Base-by-base conservation (phyloP, 495 filamentous ascomycete species). In the Penicillium silybi region DNA sequence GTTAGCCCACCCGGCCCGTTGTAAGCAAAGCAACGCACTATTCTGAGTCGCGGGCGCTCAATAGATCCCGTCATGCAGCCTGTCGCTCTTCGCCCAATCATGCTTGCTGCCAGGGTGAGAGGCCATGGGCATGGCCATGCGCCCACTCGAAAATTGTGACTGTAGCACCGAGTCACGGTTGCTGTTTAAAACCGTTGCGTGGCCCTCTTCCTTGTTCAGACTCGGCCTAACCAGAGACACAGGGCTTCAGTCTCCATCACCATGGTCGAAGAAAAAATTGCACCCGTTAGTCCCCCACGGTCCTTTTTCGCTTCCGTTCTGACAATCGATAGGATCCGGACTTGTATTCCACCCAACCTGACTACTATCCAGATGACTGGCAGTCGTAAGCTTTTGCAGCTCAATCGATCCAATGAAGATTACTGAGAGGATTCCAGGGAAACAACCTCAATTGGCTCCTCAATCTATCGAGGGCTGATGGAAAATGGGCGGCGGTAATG, bases 401-500 rank as follows among this genome's bases (percentile, higher is more conserved):
- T 7, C 11, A 16, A 11, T 38, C 6, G 13, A 8, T n/a, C 18
- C 17, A 23, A 17, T 11, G n/a, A 6, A 39, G 15, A 16, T 39
- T 42, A 32, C 27, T n/a, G 19, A 37, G 17, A 40, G 4, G 4
- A 11, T 10, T 32, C 46, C 13, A 59, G 57, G 27, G 57, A 59
- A 47, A 56, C 57, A 2, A 59, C 57, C 3, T 59, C 57, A 11
- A 51, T 59, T 38, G 44, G 42, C 7, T 59, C 57, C 27, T 52
- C 52, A 11, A 56, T 59, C 17, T 56, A 56, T 38, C 44, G 48
- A 2, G 57, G 57, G 2, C 32, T 56, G 4, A 37, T 48, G 25
- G 53, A 59, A 46, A 59, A 59, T 59, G 57, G 57, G 16, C 53
- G 57, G 37, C 54, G 57, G 48, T 59, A 18, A 16, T 48, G 16